Evolutionary conservation across 2,329 filamentous ascomycete species (phyloP), one percentile per base, ranked within the genome.

Genomic region (Xylariomycetidae sp.): DNA sequence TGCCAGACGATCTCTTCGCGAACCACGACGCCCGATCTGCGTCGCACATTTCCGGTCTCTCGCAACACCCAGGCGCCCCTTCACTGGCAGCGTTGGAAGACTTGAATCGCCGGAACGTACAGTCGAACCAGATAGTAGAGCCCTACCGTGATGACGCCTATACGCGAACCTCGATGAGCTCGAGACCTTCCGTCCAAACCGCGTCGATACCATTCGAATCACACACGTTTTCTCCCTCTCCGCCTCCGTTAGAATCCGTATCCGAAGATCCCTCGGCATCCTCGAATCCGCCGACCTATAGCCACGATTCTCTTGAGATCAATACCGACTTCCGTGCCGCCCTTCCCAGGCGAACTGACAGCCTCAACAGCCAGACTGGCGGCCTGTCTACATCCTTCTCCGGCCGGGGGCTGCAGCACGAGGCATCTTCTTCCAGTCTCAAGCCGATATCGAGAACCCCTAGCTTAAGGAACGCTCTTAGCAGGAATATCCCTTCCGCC

Each of bases 381-480:
- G 44, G 42, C 35, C 48, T 56, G 25, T 58, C 59, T 10, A 46
- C 54, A 6, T 48, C 56, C 13, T 52, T 50, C 28, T 46, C 46
- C 17, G 51, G 54, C 5, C 52, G 41, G 23, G 44, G 42, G 24
- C 47, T 67, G 19, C 58, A 61, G 20, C 61, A 58, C 43, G 62
- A 65, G 40, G 47, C 58, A 8, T 69, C 67, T 0, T 52, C 57
- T 4, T 61, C 69, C 14, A 70, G 60, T 19, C 53, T 76, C n/a
- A 61, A 59, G 29, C 69, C 70, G 5, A 52, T 79, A 13, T 72
- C 72, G 15, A 65, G 76, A 46, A 79, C 76, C 1, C 76, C 76
- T 3, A 81, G 76, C 50, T 56, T 79, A 39, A 79, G 78, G 49
- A 66, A 72, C n/a, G 64, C 68, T 29, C 57, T 76, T 13, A 57